Base-by-base conservation (phyloP, 495 filamentous ascomycete genomes). In the Tuber aestivum region DNA sequence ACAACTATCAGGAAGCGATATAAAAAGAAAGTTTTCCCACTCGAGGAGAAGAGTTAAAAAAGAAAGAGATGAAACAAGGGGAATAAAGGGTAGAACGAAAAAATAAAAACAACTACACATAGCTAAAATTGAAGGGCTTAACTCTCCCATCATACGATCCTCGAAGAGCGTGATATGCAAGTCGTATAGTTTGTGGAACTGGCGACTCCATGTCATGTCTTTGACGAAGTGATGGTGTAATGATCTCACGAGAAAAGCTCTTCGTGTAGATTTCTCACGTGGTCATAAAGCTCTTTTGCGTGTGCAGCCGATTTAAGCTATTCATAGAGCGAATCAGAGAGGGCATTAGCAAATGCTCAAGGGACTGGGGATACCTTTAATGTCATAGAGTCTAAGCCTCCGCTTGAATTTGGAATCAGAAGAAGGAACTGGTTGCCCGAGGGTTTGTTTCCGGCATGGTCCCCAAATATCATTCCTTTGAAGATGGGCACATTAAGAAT, bases 401-500 rank as follows among this genome's bases (percentile, higher is more conserved):
- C 56, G 8, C 27, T 65, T 32, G 56, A 65, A 65, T 65, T 65
- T 65, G 56, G 56, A 32, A 65, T 87, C 41, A 87, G 84, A 71
- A 90, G 83, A 69, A 85, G 79, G 50, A 90, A 84, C 69, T 85
- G 84, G 75, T 87, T 88, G 40, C 72, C 71, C 20, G 79, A 75
- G 38, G 80, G 80, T 35, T 79, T 70, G 35, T 71, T 76, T 20
- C 78, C 78, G 69, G 72, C 71, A 74, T 71, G 68, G 44, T 89
- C 88, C 14, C 91, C 90, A 76, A 77, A 77, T 42, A 88, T 84
- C 86, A 92, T 88, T 42, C 87, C 86, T 80, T 90, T 88, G 77
- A 88, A 89, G 70, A 93, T 84, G 6, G 89, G 88, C 56, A 87
- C 87, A 82, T 93, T 93, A 41, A 93, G 84, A 79, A 92, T 86